Percentiles rank a stretch among this genome's conserved stretches.
These are phyloP conservation scores for Lichina pygmaea DNA, from an alignment of 495 filamentous ascomycete genomes.

Conservation along the genomic window DNA sequence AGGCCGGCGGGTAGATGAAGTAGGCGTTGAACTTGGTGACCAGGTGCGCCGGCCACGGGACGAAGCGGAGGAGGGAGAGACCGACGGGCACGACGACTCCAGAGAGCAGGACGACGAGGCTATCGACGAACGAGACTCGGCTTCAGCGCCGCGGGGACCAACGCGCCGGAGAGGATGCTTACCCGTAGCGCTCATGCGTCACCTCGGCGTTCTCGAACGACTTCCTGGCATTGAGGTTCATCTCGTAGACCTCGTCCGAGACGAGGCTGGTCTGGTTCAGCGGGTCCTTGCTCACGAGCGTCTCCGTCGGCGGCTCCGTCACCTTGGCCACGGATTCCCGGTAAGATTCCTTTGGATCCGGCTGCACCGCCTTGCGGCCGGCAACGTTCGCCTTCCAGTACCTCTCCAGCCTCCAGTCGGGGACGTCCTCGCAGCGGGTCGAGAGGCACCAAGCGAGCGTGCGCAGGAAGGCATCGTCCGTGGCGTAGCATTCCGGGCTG, in stretches of 20 bases:
- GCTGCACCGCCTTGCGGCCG: slow-evolving; percentile 3
- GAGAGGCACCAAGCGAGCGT: slow-evolving; percentile 16
- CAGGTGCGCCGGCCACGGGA: slow-evolving; percentile 7
- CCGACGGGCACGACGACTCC: slow-evolving; percentile 11
- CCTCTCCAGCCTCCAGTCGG: slow-evolving; percentile 8
- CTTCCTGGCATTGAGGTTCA: slow-evolving; percentile 4
- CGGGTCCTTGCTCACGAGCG: neutral
- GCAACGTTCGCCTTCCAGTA: slow-evolving; percentile 11
- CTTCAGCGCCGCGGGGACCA: neutral
- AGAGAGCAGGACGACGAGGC: slow-evolving; percentile 10
- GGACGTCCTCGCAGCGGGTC: slow-evolving; percentile 7
- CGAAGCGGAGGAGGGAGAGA: slow-evolving; percentile 8
- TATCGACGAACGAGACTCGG: slow-evolving; percentile 3
- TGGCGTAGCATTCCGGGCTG: slow-evolving; percentile 12
- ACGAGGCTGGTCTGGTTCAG: slow-evolving; percentile 12
- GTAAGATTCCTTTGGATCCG: slow-evolving; percentile 9
- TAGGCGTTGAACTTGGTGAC: slow-evolving; percentile 7
- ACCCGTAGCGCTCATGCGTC: slow-evolving; percentile 9
- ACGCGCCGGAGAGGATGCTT: neutral
- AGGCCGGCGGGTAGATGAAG: slow-evolving; percentile 11
- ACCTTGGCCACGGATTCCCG: slow-evolving; percentile 5
- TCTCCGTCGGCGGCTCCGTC: neutral
- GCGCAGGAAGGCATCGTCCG: slow-evolving; percentile 10
- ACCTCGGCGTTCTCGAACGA: slow-evolving; percentile 5
- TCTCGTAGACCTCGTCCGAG: slow-evolving; percentile 4